Percentiles rank a stretch among this genome's conserved stretches.
Conservation (phyloP, 441 rosid genomes). For the Syzygium syzygioides region DNA sequence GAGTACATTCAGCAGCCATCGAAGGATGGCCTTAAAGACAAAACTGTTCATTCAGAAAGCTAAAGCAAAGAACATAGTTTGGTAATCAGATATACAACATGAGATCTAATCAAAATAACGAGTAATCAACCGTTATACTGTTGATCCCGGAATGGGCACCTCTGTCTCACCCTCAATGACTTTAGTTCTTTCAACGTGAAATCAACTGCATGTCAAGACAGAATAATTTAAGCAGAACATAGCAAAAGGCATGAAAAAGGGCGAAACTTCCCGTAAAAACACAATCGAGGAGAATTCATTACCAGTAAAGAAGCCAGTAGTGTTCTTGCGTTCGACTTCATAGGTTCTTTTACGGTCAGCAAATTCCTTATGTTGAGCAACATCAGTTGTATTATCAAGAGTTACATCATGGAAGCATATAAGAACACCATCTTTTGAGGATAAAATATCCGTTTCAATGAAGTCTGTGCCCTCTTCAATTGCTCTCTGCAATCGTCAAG, state of each 20-base stretch:
- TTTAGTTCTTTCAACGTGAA: conserved; percentile 73
- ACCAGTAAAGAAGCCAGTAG: conserved; percentile 81
- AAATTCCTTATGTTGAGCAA: conserved; percentile 70
- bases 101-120: not conserved
- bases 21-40: not conserved
- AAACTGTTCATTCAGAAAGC: not conserved
- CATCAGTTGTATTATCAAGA: conserved; percentile 71
- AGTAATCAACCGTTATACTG: conserved; percentile 64
- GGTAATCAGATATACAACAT: not conserved
- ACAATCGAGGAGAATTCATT: not conserved
- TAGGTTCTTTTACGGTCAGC: conserved; percentile 78
- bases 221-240: not conserved
- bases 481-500: conserved; percentile 61
- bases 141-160: conserved; percentile 74
- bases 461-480: conserved; percentile 94
- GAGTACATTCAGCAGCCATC: not conserved
- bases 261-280: not conserved
- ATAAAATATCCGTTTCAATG: conserved; percentile 78
- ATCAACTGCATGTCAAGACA: conserved; percentile 53
- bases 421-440: conserved; percentile 85
- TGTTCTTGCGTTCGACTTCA: conserved; percentile 63
- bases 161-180: conserved; percentile 66
- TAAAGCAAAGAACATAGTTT: not conserved
- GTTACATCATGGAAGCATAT: conserved; percentile 80
- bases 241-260: not conserved